Base-by-base conservation (phyloP, 2,329 filamentous ascomycete species). In the Penicillium sp. region DNA sequence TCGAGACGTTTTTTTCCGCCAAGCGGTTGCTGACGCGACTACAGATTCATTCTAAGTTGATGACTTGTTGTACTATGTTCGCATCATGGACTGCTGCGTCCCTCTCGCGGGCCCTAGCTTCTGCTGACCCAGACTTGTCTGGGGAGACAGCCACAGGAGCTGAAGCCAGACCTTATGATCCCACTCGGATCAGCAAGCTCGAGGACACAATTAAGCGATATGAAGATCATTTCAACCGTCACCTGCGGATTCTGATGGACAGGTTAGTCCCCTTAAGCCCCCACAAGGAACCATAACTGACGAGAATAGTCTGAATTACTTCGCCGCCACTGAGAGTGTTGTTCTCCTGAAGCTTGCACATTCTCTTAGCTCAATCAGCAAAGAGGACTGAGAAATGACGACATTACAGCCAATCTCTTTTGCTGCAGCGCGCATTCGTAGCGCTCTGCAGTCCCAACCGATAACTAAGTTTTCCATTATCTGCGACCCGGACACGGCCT, bases 1-100 rank as follows among this genome's bases (percentile, higher is more conserved):
- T n/a, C 22, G 4, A 22, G 12, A 18, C 9, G n/a, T n/a, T n/a
- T 20, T 12, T n/a, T 11, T 27, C 26, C 18, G 4, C 23, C 18
- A 4, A 8, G 8, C 18, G 11, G 9, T 15, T 7, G 23, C 26
- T 44, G 11, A 45, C 15, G 14, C 33, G n/a, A 22, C 11, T 27
- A n/a, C 58, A 97, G 93, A 95, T 99, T 69, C 93, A 97, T 77
- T 94, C 92, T 55, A 97, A 97, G 73, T 85, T 99, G 47, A 94
- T 96, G 86, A 90, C 92, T 63, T 96, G 93, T 37, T 97, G 94
- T 79, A 92, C 89, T 57, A 88, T 96, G 79, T 99, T 97, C 73
- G 91, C 92, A 49, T 86, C 88, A 54, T 97, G 95, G 77, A 95
- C 92, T 27, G 68, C 73, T 2, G 87, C 89, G 61, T 92, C 89